Percentiles rank a stretch among this genome's conserved stretches.
These are phyloP conservation scores for Skeletonema menzelii DNA, from an alignment of 108 stramenopile species.

Conservation along the genomic window DNA sequence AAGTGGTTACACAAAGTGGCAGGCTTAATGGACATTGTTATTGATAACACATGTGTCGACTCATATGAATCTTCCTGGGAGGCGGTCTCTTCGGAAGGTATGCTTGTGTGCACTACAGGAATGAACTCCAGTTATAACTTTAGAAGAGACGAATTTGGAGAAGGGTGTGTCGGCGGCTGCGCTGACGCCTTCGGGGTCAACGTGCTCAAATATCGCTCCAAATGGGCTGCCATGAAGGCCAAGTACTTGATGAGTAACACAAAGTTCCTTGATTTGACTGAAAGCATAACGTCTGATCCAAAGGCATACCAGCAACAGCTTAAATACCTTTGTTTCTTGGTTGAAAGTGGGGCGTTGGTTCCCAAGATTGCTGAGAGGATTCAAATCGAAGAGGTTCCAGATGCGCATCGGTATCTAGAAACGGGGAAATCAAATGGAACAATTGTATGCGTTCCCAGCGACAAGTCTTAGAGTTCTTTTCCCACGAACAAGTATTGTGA, in stretches of 20 bases:
- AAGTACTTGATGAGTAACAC: slow-evolving; percentile 49
- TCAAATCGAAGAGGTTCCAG: slow-evolving; percentile 46
- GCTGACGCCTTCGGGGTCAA: slow-evolving; percentile 27
- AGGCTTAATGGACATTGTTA: slow-evolving; percentile 63
- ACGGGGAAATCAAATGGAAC: slow-evolving; percentile 46
- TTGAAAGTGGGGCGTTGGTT: slow-evolving; percentile 47
- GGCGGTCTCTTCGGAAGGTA: slow-evolving; percentile 36
- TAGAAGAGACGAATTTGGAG: slow-evolving; percentile 18
- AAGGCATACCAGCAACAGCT: slow-evolving; percentile 45
- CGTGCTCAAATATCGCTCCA: slow-evolving; percentile 16
- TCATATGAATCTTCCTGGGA: slow-evolving; percentile 33
- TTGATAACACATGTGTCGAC: slow-evolving; percentile 57
- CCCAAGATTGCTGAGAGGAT: slow-evolving; percentile 59
- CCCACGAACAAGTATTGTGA: not conserved
- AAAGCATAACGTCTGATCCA: slow-evolving; percentile 39
- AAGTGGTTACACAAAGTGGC: slow-evolving; percentile 48
- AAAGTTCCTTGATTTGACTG: slow-evolving; percentile 42
- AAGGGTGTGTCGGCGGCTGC: slow-evolving; percentile 40
- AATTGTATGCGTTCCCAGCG: slow-evolving; percentile 60
- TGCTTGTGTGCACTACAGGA: slow-evolving; percentile 43
- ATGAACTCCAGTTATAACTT: slow-evolving; percentile 24
- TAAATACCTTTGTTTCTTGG: slow-evolving; percentile 49
- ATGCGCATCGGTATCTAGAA: slow-evolving; percentile 51
- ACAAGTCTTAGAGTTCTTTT: not conserved
- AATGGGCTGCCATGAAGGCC: slow-evolving; percentile 40